phyloP scores from a whole-genome alignment of 1,284 basidiomycete genomes.

The Salmacisia buchloeana region DNA sequence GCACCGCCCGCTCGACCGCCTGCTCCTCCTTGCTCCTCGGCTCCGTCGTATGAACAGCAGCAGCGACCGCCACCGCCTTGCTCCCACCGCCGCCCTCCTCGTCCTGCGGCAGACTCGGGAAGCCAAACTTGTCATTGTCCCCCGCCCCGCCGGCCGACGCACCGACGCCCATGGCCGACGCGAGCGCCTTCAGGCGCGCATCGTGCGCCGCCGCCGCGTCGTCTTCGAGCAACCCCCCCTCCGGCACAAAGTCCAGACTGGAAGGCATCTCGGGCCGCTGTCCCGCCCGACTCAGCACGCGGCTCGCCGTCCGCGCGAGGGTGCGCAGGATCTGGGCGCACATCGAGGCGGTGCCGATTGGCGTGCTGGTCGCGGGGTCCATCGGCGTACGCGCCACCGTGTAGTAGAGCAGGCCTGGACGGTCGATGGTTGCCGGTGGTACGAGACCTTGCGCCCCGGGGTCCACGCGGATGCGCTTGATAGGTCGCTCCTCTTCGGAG shows the following conservation, averaged over 20 bases:
- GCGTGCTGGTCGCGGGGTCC: conserved; percentile 24
- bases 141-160: conserved; percentile 17
- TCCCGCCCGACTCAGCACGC: conserved; percentile 30
- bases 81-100: neutral
- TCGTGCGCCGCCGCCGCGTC: conserved; percentile 15
- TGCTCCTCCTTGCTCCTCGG: neutral
- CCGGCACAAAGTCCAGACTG: neutral
- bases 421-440: conserved; percentile 29
- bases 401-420: conserved; percentile 34
- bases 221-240: neutral
- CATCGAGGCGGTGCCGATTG: conserved; percentile 37
- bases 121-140: conserved; percentile 39
- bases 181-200: conserved; percentile 17
- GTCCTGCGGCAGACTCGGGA: conserved; percentile 22
- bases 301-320: conserved; percentile 32
- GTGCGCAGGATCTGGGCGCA: conserved; percentile 40
- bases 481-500: neutral
- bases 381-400: conserved; percentile 44
- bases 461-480: neutral
- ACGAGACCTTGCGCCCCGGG: neutral
- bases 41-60: neutral
- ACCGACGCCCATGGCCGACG: neutral
- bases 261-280: conserved; percentile 4
- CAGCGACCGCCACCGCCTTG: neutral
- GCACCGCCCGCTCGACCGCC: neutral